Percentiles rank a stretch among this genome's conserved stretches.
phyloP scores from a whole-genome alignment of 1,284 basidiomycete genomes.

The Ceratobasidium sp. region DNA sequence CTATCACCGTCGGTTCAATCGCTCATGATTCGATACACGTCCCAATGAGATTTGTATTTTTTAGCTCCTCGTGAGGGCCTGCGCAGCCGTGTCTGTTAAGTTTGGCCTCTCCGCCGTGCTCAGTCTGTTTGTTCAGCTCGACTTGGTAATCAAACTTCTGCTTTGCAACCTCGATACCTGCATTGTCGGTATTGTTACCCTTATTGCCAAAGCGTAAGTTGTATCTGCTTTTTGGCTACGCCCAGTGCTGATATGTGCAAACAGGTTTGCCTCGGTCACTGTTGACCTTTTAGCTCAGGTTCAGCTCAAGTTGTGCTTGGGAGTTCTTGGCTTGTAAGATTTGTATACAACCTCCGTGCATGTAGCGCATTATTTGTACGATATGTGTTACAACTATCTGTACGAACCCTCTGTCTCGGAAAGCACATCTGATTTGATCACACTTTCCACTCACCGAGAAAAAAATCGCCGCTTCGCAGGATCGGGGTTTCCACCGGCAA shows the following conservation, averaged over 20 bases:
- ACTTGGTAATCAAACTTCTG: constrained; percentile 16
- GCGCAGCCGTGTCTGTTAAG: constrained; percentile 24
- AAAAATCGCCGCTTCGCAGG: too few relatives aligned
- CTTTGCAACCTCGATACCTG: constrained; percentile 33
- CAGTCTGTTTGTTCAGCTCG: constrained; percentile 22
- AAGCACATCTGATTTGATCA: too few relatives aligned
- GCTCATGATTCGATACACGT: background rate
- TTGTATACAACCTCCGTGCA: background rate
- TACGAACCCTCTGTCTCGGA: too few relatives aligned
- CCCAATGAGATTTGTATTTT: background rate
- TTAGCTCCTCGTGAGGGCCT: constrained; percentile 35
- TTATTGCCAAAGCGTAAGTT: constrained; percentile 36
- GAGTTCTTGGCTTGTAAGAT: background rate
- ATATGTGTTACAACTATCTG: background rate
- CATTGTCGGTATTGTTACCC: constrained; percentile 28
- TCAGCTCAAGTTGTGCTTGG: constrained; percentile 6
- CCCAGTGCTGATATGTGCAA: background rate
- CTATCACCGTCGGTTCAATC: constrained; percentile 22
- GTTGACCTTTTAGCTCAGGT: background rate
- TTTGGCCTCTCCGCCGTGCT: constrained; percentile 12
- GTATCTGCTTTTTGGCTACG: too few relatives aligned
- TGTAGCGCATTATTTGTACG: background rate
- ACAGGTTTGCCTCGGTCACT: constrained; percentile 1
- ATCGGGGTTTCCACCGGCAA: too few relatives aligned
- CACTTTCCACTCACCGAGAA: too few relatives aligned